Base-by-base conservation (phyloP, 1,284 basidiomycete genomes). In the Ganoderma resinaceum region DNA sequence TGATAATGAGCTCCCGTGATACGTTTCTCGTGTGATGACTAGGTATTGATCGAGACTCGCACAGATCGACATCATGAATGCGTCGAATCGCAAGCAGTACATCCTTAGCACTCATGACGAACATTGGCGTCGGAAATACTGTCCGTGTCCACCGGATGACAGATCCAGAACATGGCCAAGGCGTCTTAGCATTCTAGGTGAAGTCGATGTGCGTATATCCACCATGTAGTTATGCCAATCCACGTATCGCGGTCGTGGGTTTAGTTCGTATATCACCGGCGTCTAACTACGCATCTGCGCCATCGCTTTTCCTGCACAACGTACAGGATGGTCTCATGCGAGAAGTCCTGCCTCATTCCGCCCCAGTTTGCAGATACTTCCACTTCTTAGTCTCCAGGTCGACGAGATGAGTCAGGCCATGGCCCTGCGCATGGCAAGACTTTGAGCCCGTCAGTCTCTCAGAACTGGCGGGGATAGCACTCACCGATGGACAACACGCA, bases 21-120 rank as follows among this genome's bases (percentile, higher is more conserved):
- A 26, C 14, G 9, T 60, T 26, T 3, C 3, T 5, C 23, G 3
- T 16, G 23, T 6, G 23, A n/a, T 23, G 52, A 16, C 33, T 5
- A 35, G 18, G 0, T 1, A 14, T 2, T 46, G 1, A 57, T 1
- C 35, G 26, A 18, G 62, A 37, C 60, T 9, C 63, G 23, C 31
- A 38, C 20, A 94, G 92, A 93, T 96, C 74, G 93, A 96, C 46
- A 95, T 93, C 2, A 95, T 95, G 8, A 93, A 92, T 74, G 85
- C 89, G 20, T 92, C 92, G 9, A 89, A 94, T 77, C 89, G 90
- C 79, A 96, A 95, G 76, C 96, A 98, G 79, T 97, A 95, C 76
- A 89, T 98, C 66, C 85, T 98, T 60, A 97, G 98, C 77, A 97
- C 96, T 0, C 74, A 94, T 94, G 92, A 87, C 86, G 63, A 91